These are phyloP conservation scores for Mycena rosella DNA, from an alignment of 768 basidiomycete genomes.

Conservation along the genomic window DNA sequence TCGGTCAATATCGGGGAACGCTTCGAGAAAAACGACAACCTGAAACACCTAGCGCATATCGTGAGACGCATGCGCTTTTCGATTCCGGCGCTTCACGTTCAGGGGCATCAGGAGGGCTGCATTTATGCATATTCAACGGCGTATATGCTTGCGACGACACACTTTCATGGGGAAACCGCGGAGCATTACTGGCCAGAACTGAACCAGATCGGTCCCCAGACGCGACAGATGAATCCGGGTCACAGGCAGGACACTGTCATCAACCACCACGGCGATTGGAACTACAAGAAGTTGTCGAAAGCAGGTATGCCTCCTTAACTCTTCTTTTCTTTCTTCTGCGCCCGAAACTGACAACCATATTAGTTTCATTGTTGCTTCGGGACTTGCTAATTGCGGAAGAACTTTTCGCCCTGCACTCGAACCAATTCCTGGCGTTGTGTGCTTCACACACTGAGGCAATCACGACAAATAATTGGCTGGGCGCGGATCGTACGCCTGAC, in stretches of 20 bases:
- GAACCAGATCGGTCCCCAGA: not conserved
- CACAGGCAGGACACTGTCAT: not conserved
- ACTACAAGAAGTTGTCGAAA: not conserved
- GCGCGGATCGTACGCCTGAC: not conserved
- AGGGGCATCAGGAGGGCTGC: not conserved
- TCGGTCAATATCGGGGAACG: not conserved
- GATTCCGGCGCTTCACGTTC: not conserved
- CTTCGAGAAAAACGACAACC: not conserved
- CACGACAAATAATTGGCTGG: not conserved
- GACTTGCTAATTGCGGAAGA: not conserved
- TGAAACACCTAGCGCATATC: not conserved
- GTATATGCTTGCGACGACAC: not conserved
- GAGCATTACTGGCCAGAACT: not conserved
- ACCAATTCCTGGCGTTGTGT: not conserved
- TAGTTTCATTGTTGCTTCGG: not conserved
- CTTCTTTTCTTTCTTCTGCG: not conserved
- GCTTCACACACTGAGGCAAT: not conserved
- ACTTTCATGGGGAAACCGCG: no score
- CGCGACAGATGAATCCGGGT: not conserved
- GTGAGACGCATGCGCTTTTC: not conserved
- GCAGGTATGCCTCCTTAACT: no score
- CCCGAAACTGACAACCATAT: not conserved
- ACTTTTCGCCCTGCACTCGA: not conserved
- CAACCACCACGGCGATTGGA: not conserved
- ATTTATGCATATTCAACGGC: not conserved